phyloP scores from a whole-genome alignment of 495 filamentous ascomycete genomes.

The Geoglossum glabrum region DNA sequence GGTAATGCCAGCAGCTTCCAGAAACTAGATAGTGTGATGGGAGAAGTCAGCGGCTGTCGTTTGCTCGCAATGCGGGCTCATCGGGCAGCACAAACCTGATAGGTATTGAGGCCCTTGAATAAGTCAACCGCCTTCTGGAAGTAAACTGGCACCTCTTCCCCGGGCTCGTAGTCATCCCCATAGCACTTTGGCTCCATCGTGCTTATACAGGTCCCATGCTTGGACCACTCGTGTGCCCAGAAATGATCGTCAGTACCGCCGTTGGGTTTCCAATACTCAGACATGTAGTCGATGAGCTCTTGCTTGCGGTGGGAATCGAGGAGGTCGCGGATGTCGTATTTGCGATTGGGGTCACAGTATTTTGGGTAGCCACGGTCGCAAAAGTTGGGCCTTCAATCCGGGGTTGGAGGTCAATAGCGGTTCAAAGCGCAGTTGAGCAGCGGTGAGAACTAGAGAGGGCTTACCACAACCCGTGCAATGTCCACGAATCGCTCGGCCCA shows the following conservation, averaged over 20 bases:
- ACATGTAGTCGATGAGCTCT: conserved; percentile 51
- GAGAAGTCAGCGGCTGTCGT: no score
- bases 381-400: conserved; percentile 20
- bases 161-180: conserved; percentile 28
- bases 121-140: conserved; percentile 28
- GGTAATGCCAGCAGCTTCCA: conserved; percentile 40
- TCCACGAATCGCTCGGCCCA: conserved; percentile 61
- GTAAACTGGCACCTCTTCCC: conserved; percentile 24
- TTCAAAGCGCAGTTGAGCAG: neutral
- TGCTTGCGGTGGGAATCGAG: conserved; percentile 38
- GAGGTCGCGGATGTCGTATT: conserved; percentile 52
- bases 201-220: conserved; percentile 60
- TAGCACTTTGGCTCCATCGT: conserved; percentile 59
- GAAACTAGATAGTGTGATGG: conserved; percentile 9
- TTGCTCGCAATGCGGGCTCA: neutral
- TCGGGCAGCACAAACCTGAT: conserved; percentile 22
- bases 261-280: conserved; percentile 56
- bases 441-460: neutral
- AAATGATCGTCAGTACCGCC: conserved; percentile 43
- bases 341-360: conserved; percentile 46
- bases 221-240: conserved; percentile 79
- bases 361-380: conserved; percentile 65
- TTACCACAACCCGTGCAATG: conserved; percentile 68
- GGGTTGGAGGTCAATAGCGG: no score
- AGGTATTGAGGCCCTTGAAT: conserved; percentile 44